Conservation (phyloP, 2,329 filamentous ascomycete species). For the Pestalotiopsis sp. region DNA sequence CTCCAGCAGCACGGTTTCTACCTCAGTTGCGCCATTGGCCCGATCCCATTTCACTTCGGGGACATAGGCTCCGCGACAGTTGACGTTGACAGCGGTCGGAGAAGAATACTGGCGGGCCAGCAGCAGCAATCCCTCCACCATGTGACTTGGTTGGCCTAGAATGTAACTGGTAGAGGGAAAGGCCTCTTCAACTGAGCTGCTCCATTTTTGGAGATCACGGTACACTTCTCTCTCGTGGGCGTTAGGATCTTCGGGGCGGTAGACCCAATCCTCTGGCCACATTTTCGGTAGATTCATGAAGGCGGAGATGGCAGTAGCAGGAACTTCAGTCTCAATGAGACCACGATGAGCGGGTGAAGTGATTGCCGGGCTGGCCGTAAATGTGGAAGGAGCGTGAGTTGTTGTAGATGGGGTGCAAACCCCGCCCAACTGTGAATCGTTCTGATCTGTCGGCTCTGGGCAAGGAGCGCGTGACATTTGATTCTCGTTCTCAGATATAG, state of each 20-base stretch:
- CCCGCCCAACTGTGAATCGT: too few species aligned
- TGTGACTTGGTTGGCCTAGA: neutral
- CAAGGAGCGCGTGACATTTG: too few species aligned
- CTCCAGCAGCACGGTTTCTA: neutral
- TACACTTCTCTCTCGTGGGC: neutral
- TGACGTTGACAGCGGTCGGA: neutral
- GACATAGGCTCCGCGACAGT: neutral
- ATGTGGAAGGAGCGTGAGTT: neutral
- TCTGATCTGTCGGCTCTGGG: too few species aligned
- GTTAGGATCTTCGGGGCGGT: neutral
- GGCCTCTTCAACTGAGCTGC: neutral
- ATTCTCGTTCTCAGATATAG: too few species aligned
- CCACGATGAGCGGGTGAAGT: neutral
- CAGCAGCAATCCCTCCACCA: neutral
- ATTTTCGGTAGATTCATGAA: neutral
- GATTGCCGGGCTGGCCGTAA: neutral
- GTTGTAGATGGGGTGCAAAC: too few species aligned
- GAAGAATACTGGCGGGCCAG: neutral
- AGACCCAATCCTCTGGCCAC: neutral
- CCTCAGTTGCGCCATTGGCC: neutral
- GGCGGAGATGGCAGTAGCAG: neutral
- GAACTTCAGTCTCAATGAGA: neutral
- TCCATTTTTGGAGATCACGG: neutral
- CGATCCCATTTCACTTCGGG: neutral
- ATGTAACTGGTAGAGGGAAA: neutral